Conservation (phyloP, 306 rosid species). For the Hippophae rhamnoides region DNA sequence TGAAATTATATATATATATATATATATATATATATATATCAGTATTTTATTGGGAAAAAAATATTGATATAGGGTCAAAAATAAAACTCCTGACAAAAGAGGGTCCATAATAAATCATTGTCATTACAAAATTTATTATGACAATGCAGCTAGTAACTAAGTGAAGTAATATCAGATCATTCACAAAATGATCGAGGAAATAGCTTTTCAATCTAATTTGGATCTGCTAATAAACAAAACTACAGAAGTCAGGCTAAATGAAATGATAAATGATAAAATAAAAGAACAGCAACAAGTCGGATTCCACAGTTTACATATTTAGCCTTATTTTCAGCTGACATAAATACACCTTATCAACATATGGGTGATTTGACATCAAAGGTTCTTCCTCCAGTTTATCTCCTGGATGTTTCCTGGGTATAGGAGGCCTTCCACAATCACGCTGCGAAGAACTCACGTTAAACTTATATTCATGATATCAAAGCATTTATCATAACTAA, state of each 20-base stretch:
- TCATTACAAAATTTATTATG: too few relatives aligned
- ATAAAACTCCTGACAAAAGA: too few relatives aligned
- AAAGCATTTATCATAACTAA: background rate
- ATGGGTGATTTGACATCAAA: conserved; percentile 84
- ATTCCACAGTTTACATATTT: background rate
- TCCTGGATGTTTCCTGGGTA: conserved; percentile 80
- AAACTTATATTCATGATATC: conserved; percentile 10
- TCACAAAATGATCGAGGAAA: too few relatives aligned
- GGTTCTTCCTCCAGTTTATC: conserved; percentile 83
- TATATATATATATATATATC: too few relatives aligned
- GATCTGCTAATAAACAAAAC: too few relatives aligned
- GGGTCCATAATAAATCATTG: too few relatives aligned
- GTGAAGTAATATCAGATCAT: too few relatives aligned
- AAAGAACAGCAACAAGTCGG: background rate
- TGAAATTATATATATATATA: background rate
- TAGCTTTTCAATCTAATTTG: too few relatives aligned
- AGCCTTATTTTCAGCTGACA: conserved; percentile 8
- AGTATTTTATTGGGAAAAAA: too few relatives aligned
- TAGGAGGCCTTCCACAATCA: conserved; percentile 82
- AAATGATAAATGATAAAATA: background rate
- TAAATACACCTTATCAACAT: conserved; percentile 64
- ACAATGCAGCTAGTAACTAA: too few relatives aligned
- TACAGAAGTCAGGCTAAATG: background rate
- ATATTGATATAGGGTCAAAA: too few relatives aligned
- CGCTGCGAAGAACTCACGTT: conserved; percentile 46